Evolutionary conservation across 192 early-diverging fungal species (phyloP).

Genomic region (Backusella westeae): DNA sequence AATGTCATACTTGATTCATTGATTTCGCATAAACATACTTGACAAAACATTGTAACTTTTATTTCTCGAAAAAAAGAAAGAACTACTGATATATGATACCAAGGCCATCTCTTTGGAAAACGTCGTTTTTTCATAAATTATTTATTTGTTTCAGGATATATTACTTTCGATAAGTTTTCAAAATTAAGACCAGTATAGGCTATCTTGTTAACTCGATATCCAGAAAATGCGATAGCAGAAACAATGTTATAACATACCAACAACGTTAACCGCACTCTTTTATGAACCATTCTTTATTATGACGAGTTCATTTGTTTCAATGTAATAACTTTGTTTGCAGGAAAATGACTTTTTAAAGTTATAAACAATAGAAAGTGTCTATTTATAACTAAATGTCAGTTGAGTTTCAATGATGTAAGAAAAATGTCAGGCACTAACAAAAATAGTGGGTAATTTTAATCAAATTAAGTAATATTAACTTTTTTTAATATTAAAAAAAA

Average conservation of each 20-base stretch:
- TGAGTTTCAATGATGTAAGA: background rate
- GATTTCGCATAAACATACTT: background rate
- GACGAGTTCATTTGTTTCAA: too few relatives aligned
- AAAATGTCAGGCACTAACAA: background rate
- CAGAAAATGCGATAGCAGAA: too few relatives aligned
- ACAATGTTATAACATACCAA: too few relatives aligned
- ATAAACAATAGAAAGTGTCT: background rate
- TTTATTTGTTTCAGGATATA: background rate
- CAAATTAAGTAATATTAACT: constrained; percentile 5
- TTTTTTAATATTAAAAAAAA: background rate
- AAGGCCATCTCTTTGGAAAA: background rate
- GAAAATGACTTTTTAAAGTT: background rate
- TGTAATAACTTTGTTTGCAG: too few relatives aligned
- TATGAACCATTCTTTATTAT: too few relatives aligned
- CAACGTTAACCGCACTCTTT: too few relatives aligned
- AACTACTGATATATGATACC: background rate
- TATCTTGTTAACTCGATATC: too few relatives aligned
- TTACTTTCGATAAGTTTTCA: background rate
- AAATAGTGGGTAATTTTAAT: background rate
- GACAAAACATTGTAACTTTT: background rate
- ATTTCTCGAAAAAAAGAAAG: background rate
- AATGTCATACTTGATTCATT: background rate
- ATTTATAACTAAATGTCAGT: background rate
- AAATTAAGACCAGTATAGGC: background rate
- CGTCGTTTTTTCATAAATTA: background rate